phyloP scores from a whole-genome alignment of 2,329 filamentous ascomycete species.

The Fusarium bulbicola region DNA sequence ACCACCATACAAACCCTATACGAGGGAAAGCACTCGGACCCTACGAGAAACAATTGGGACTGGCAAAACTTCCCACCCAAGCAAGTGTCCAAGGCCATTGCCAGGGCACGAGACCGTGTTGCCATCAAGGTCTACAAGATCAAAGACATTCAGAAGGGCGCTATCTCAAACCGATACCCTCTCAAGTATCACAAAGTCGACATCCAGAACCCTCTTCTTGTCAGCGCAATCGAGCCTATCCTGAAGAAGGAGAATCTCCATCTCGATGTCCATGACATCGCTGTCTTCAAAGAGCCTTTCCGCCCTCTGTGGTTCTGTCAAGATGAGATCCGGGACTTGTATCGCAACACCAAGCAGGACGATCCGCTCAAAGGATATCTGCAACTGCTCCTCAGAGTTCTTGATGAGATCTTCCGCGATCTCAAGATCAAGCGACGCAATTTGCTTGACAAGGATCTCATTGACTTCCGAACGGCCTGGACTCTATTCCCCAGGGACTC shows the following conservation, averaged over 20 bases:
- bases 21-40: constrained; percentile 45
- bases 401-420: constrained; percentile 56
- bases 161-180: constrained; percentile 49
- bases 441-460: constrained; percentile 50
- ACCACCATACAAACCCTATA: constrained; percentile 52
- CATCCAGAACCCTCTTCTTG: constrained; percentile 54
- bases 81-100: constrained; percentile 51
- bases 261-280: constrained; percentile 50
- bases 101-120: constrained; percentile 49
- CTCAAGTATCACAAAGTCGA: constrained; percentile 54
- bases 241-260: constrained; percentile 53
- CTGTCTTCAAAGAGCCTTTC: constrained; percentile 53
- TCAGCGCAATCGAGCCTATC: constrained; percentile 54
- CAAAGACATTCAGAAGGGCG: constrained; percentile 53
- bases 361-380: constrained; percentile 49
- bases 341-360: constrained; percentile 38
- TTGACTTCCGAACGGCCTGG: constrained; percentile 55
- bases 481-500: constrained; percentile 54
- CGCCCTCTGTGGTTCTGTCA: constrained; percentile 55
- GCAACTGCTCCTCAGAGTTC: constrained; percentile 51
- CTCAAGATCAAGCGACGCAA: constrained; percentile 48
- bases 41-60: constrained; percentile 35
- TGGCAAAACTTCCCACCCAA: constrained; percentile 55
- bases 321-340: constrained; percentile 51
- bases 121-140: constrained; percentile 59